A percentile compares a stretch with the other conserved stretches of the same genome.
Conservation (phyloP, 2,329 filamentous ascomycete species). For the Huntiella bhutanensis region DNA sequence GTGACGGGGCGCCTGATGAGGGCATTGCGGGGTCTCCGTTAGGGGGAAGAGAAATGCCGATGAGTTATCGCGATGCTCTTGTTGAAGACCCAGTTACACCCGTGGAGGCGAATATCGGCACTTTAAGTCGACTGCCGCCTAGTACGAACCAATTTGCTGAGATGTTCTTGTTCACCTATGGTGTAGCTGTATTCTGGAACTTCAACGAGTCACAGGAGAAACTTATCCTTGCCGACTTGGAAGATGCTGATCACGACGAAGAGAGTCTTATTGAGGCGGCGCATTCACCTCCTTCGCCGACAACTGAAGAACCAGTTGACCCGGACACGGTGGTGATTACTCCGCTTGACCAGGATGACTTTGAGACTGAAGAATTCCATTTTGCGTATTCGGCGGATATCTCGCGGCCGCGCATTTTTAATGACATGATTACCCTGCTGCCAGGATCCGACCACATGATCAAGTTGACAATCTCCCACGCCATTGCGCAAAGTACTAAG, state of each 20-base stretch:
- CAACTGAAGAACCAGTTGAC: conserved; percentile 7
- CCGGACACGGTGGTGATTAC: conserved; percentile 42
- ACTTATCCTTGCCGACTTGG: conserved; percentile 83
- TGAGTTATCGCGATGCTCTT: conserved; percentile 11
- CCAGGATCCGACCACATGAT: conserved; percentile 94
- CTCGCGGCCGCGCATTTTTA: conserved; percentile 79
- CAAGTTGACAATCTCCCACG: conserved; percentile 91
- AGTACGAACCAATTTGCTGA: conserved; percentile 71
- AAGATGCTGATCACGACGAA: conserved; percentile 59
- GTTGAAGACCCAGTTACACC: background rate
- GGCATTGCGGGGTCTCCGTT: conserved; percentile 3
- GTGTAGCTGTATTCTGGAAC: conserved; percentile 97
- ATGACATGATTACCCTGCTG: conserved; percentile 96
- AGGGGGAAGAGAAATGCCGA: background rate
- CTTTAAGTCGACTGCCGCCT: conserved; percentile 39
- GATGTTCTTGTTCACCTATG: conserved; percentile 94
- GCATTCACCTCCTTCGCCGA: background rate
- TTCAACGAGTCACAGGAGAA: conserved; percentile 93
- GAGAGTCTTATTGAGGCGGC: conserved; percentile 16
- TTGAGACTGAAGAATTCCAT: conserved; percentile 95
- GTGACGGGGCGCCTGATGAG: conserved; percentile 14
- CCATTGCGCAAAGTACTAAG: conserved; percentile 93
- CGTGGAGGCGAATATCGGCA: conserved; percentile 9
- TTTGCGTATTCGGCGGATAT: conserved; percentile 88
- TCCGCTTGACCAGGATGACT: conserved; percentile 71